Conservation (phyloP, 2,329 filamentous ascomycete genomes). For the Aspergillus brasiliensis region DNA sequence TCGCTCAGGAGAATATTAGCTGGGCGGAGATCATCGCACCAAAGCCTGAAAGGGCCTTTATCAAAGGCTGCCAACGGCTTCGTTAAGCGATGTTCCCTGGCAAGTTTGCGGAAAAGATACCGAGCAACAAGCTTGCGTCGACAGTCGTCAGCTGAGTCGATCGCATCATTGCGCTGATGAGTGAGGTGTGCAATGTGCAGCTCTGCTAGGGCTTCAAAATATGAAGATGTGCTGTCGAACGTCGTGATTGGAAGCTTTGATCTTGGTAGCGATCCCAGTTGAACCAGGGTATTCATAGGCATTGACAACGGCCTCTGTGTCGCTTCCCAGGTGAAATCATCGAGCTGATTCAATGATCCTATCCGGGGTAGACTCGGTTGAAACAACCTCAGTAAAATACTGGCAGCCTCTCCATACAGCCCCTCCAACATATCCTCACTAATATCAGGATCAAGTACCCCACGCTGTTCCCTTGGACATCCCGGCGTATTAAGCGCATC, state of each 20-base stretch:
- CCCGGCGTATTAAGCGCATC: conserved; percentile 24
- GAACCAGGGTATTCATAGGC: conserved; percentile 32
- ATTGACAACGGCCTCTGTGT: conserved; percentile 25
- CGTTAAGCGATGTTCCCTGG: conserved; percentile 10
- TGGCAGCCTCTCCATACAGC: conserved; percentile 29
- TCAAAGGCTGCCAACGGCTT: conserved; percentile 18
- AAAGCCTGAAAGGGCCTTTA: conserved; percentile 31
- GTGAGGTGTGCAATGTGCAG: conserved; percentile 31
- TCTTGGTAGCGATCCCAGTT: conserved; percentile 18
- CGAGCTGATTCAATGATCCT: conserved; percentile 22
- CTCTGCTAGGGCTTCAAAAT: conserved; percentile 30
- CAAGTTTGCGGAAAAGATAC: conserved; percentile 26
- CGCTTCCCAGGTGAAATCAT: conserved; percentile 19
- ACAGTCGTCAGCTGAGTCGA: conserved; percentile 25
- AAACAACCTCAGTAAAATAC: conserved; percentile 30
- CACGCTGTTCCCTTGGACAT: conserved; percentile 7
- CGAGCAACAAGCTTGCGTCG: conserved; percentile 30
- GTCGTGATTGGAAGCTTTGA: conserved; percentile 22
- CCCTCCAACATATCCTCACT: conserved; percentile 20
- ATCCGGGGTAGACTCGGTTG: conserved; percentile 29
- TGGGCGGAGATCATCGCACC: conserved; percentile 34
- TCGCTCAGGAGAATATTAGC: conserved; percentile 29
- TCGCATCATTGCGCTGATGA: conserved; percentile 32
- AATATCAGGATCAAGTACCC: conserved; percentile 20
- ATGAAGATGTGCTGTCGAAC: conserved; percentile 27